Evolutionary conservation across 306 rosid genomes (phyloP), one percentile per base, ranked within the genome.

Genomic region (Vigna angularis): DNA sequence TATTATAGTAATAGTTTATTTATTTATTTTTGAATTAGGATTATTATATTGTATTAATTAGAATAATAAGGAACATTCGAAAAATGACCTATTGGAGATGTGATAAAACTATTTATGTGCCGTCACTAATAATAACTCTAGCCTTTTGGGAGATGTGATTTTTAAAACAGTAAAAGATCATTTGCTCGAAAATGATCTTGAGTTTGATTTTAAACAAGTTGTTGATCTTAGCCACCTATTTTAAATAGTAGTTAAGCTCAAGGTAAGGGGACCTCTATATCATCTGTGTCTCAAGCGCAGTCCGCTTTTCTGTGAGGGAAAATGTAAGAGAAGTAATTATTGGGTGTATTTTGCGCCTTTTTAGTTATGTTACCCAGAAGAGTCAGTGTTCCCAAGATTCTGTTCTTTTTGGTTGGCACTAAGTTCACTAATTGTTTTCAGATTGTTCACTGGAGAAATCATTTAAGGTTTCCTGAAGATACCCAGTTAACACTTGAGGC

Each of bases 401-500:
- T 66, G 48, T 40, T 69, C 50, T 49, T 82, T 63, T 64, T 66
- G 28, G 57, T 79, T 82, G 82, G 72, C 77, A 59, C 72, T 76
- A 50, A 40, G 70, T 81, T 79, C 66, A 66, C 57, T 77, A 67
- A 74, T 72, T 85, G 69, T 81, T 87, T 56, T 65, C 90, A 95
- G 98, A 95, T 95, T 86, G 97, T 95, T 89, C 96, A 95, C 85
- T 95, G 98, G 98, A 95, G 83, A 86, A 91, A 86, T 81, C 97
- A 95, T 75, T 83, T 95, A 79, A 88, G 77, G 69, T 95, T 91
- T 87, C 98, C 98, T 13, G 98, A 95, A 85, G 98, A 95, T 53
- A 82, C 93, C 72, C 89, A 76, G 82, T 80, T 95, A 88, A 86
- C 98, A 47, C 81, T 59, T 75, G 98, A 92, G 86, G 98, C 96